These are phyloP conservation scores for Naematelia aurantialba DNA, from an alignment of 768 basidiomycete genomes.

Conservation along the genomic window DNA sequence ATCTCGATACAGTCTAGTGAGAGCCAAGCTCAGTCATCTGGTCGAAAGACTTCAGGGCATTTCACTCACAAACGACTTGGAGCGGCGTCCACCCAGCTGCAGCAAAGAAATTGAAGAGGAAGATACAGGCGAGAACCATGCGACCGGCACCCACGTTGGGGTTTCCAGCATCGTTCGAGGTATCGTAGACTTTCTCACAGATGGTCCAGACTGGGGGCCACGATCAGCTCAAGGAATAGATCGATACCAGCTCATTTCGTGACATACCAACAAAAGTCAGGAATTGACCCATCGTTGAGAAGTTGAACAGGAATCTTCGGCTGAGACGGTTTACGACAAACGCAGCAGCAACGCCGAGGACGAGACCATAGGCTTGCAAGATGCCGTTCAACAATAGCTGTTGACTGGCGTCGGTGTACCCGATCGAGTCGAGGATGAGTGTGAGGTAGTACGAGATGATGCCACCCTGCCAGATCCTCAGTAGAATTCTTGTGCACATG, in stretches of 20 bases:
- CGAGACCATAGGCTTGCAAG: conserved; percentile 63
- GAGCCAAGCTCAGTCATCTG: neutral
- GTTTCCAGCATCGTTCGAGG: conserved; percentile 29
- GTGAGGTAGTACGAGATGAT: conserved; percentile 73
- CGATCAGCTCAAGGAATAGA: too few species aligned
- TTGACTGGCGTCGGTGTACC: conserved; percentile 42
- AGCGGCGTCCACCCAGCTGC: conserved; percentile 64
- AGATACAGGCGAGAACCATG: conserved; percentile 9
- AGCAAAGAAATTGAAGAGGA: conserved; percentile 17
- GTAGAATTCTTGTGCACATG: conserved; percentile 61
- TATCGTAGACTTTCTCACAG: conserved; percentile 31
- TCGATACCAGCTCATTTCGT: too few species aligned
- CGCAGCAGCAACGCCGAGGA: conserved; percentile 58
- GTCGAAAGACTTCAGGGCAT: neutral
- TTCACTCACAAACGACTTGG: conserved; percentile 40
- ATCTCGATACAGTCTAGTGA: conserved; percentile 60
- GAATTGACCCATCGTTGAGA: conserved; percentile 63
- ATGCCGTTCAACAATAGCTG: conserved; percentile 81
- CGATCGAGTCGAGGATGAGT: conserved; percentile 58
- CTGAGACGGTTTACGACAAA: conserved; percentile 65
- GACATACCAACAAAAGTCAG: too few species aligned
- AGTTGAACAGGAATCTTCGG: conserved; percentile 64
- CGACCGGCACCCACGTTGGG: conserved; percentile 39
- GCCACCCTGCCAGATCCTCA: too few species aligned
- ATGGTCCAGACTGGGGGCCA: conserved; percentile 34